Base-by-base conservation (phyloP, 208 protist genomes). In the Wallacemonas collosoma region DNA sequence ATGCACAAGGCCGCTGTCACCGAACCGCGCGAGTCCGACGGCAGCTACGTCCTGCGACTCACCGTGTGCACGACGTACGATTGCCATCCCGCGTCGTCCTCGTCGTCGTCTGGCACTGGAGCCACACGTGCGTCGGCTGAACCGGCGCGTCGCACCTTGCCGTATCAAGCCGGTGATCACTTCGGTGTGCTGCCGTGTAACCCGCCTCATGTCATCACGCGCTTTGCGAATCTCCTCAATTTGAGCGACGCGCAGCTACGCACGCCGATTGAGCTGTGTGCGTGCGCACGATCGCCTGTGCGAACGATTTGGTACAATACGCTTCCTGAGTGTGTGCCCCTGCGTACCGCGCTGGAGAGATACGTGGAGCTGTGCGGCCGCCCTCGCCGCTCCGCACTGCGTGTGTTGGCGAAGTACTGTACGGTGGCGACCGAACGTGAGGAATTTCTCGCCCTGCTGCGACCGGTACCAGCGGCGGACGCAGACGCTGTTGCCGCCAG, bases 111-210 rank as follows among this genome's bases (percentile, higher is more conserved):
- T 40, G 74, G n/a, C 86, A 93, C 82, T 78, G 95, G 57, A 17
- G 14, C 60, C 60, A 0, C 26, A 26, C 26, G 26, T 26, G 26
- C 60, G 14, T 65, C 86, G 85, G 48, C 41, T 91, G 14, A 70
- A 76, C 71, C 67, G 83, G 48, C 53, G 63, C 7, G 68, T 51
- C 17, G 65, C 43, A 70, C 45, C 14, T 62, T 85, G 48, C 73
- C 50, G n/a, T 94, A 91, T 68, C 83, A 98, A 60, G 93, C 95
- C 1, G 97, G 97, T 26, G 97, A 99, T 74, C 96, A 99, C 76
- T 58, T 98, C 2, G 94, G 86, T 45, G 87, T 99, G 41, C 97
- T 88, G 64, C 84, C 97, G 12, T 53, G 66, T 12, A 99, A 98
- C 76, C 68, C 91, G 7, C 78, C 81, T 1, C 73, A 76, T 14